A percentile compares a stretch with the other conserved stretches of the same genome.
Evolutionary conservation across 306 rosid genomes (phyloP).

Genomic region (Lupinus albus): DNA sequence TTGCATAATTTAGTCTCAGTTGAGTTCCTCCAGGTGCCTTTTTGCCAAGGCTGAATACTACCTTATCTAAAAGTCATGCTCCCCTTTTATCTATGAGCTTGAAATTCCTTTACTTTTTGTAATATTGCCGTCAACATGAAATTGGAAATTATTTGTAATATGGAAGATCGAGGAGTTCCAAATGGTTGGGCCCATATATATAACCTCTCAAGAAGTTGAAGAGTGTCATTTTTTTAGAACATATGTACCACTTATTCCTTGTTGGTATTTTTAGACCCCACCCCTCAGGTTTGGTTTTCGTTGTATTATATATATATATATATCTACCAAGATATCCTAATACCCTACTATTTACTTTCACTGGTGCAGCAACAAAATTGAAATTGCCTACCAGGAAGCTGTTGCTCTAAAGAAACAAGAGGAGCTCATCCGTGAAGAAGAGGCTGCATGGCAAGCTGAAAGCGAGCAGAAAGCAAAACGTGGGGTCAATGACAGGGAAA

Average conservation of each 20-base stretch:
- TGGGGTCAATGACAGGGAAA: slow-evolving; percentile 77
- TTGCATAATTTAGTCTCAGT: slow-evolving; percentile 4
- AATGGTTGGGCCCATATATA: background rate
- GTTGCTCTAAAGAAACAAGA: slow-evolving; percentile 98
- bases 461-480: slow-evolving; percentile 86
- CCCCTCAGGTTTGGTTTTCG: too few relatives aligned
- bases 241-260: background rate
- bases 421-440: slow-evolving; percentile 99
- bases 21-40: background rate
- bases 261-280: background rate
- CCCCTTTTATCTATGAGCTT: slow-evolving; percentile 11
- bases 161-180: slow-evolving; percentile 15
- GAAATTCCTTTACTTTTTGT: background rate
- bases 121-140: background rate
- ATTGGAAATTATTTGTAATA: slow-evolving; percentile 11
- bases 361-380: slow-evolving; percentile 85
- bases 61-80: background rate
- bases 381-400: slow-evolving; percentile 98
- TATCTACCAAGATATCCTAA: slow-evolving; percentile 25
- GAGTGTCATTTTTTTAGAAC: background rate
- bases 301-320: slow-evolving; percentile 29
- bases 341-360: slow-evolving; percentile 35
- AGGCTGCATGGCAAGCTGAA: slow-evolving; percentile 96
- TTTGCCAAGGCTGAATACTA: background rate
- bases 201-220: background rate